These are phyloP conservation scores for Kazachstania martiniae DNA, from an alignment of 805 yeast genomes.

Conservation along the genomic window DNA sequence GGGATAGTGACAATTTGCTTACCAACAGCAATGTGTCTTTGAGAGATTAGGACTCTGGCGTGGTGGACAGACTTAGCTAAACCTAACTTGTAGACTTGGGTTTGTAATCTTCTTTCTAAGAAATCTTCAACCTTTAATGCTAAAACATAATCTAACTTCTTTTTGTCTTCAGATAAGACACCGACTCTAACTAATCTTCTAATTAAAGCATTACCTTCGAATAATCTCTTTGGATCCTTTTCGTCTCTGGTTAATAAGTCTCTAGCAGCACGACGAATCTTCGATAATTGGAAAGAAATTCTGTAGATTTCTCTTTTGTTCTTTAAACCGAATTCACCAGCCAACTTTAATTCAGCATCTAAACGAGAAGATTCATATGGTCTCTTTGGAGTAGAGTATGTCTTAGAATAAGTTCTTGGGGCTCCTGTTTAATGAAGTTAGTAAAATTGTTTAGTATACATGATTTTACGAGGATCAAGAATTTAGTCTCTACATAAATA, in stretches of 20 bases:
- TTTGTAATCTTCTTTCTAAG: constrained; percentile 99
- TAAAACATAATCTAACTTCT: constrained; percentile 99
- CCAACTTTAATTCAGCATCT: constrained; percentile 97
- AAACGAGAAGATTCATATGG: constrained; percentile 99
- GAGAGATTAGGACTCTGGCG: constrained; percentile 96
- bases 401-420: constrained; percentile 98
- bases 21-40: constrained; percentile 99
- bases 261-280: constrained; percentile 99
- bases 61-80: constrained; percentile 99
- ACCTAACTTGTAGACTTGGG: constrained; percentile 99
- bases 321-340: constrained; percentile 99
- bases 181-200: constrained; percentile 99
- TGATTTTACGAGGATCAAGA: background rate
- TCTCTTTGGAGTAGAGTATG: constrained; percentile 98
- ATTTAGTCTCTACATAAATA: constrained; percentile 1
- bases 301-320: constrained; percentile 99
- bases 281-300: constrained; percentile 97
- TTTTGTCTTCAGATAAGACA: constrained; percentile 97
- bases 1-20: constrained; percentile 98
- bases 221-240: constrained; percentile 99
- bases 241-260: constrained; percentile 98
- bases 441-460: background rate
- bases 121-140: constrained; percentile 96
- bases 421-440: constrained; percentile 48
- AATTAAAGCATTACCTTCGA: constrained; percentile 99